Base-by-base conservation (phyloP, 129 eudicot species). In the Kitagawia praeruptora region DNA sequence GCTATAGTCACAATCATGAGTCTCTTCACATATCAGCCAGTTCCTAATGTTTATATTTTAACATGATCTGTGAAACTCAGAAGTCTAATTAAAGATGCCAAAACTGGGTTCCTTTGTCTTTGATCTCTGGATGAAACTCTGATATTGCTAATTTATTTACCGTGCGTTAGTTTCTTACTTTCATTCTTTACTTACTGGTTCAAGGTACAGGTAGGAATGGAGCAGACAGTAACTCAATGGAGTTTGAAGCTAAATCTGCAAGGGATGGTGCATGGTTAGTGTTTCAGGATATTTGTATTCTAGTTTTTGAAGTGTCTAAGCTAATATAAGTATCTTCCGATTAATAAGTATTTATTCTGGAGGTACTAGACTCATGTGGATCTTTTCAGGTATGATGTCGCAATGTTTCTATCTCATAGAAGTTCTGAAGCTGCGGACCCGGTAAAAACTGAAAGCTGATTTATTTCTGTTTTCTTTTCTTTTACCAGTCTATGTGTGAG, bases 201-300 rank as follows among this genome's bases (percentile, higher is more conserved):
- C 91, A 75, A 87, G 77, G 37, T 85, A 86, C 82, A 58, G 93
- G 80, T 70, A 86, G 84, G 86, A 87, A 80, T 74, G 77, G 81
- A 44, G 76, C 90, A 45, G 95, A 92, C 72, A 89, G 81, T 84
- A 81, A 89, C 39, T 92, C 74, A 82, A 89, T 96, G 99, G 99
- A 96, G 82, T 96, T 89, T 74, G 99, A 96, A 89, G 99, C 99
- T 78, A 96, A 92, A 88, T 96, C 99, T 77, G 97, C 98, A 11
- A 85, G 99, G 79, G 99, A 96, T 86, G 99, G 98, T 85, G 98
- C 98, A 83, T 96, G 99, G 99, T 92, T 83, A 75, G 93, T 84
- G 66, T 34, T 27, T 77, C 54, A 23, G 21, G 61, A 41, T 56
- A 79, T 71, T 70, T 48, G 56, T 21, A 39, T 61, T 69, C 61